Evolutionary conservation across 305 asterid genomes (phyloP).

Genomic region (Withania somnifera): DNA sequence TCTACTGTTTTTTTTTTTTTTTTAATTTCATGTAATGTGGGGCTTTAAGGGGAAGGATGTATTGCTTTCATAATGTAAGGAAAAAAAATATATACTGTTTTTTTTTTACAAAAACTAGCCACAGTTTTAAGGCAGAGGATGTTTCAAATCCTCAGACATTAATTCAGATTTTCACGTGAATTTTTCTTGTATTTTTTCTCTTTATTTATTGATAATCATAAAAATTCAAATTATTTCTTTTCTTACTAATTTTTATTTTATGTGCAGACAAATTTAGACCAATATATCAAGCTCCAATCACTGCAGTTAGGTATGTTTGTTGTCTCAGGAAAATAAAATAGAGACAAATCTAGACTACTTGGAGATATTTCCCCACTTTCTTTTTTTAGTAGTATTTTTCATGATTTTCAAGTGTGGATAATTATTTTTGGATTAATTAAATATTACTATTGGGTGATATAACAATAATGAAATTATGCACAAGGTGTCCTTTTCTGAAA

Average conservation of each 20-base stretch:
- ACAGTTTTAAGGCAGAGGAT: slow-evolving; percentile 2
- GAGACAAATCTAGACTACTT: slow-evolving; percentile 6
- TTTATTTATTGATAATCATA: neutral
- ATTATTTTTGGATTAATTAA: neutral
- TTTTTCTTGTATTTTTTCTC: neutral
- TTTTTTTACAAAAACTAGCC: neutral
- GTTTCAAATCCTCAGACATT: slow-evolving; percentile 7
- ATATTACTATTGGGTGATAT: neutral
- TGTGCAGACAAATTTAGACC: neutral
- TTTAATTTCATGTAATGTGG: neutral
- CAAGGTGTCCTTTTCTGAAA: neutral
- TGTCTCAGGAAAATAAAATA: neutral
- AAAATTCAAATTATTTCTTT: neutral
- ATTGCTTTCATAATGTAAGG: neutral
- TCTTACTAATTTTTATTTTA: neutral
- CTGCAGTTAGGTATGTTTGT: slow-evolving; percentile 7
- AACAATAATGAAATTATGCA: neutral
- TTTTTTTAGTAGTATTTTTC: neutral
- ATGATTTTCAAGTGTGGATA: neutral
- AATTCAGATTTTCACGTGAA: slow-evolving; percentile 9
- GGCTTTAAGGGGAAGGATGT: neutral
- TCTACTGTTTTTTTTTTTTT: neutral
- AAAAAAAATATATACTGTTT: neutral
- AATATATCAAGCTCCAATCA: slow-evolving; percentile 1
- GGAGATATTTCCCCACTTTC: neutral